A percentile compares a stretch with the other conserved stretches of the same genome.
These are phyloP conservation scores for Pistacia integerrima DNA, from an alignment of 345 rosid genomes.

Conservation along the genomic window DNA sequence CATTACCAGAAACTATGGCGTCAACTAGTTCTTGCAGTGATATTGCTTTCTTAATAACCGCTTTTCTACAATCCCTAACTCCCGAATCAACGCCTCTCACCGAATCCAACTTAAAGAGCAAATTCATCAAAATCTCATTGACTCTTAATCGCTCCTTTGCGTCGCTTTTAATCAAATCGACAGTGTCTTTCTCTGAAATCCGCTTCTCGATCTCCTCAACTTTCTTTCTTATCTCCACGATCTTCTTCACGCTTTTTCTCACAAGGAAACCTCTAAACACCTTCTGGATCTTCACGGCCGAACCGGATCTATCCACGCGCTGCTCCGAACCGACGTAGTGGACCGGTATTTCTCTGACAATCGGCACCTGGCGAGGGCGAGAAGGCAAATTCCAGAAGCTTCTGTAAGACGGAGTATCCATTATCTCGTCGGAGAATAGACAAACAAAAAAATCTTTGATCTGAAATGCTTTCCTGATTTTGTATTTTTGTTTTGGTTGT, in stretches of 20 bases:
- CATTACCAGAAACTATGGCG: constrained; percentile 28
- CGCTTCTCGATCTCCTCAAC: constrained; percentile 49
- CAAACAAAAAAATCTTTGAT: neutral
- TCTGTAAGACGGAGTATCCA: constrained; percentile 40
- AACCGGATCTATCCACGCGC: constrained; percentile 18
- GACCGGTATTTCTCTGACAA: constrained; percentile 55
- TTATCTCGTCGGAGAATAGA: neutral
- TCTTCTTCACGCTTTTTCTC: constrained; percentile 53
- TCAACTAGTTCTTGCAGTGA: constrained; percentile 60
- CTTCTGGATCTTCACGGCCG: constrained; percentile 61
- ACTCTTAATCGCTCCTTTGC: constrained; percentile 46
- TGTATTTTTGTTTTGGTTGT: neutral
- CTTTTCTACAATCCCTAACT: constrained; percentile 56
- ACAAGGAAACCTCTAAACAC: constrained; percentile 55
- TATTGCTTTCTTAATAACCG: constrained; percentile 53
- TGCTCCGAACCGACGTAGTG: constrained; percentile 40
- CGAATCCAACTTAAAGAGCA: constrained; percentile 57
- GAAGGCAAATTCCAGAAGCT: constrained; percentile 26
- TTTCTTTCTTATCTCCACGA: constrained; percentile 36
- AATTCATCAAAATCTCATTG: constrained; percentile 58
- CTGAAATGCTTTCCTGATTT: neutral
- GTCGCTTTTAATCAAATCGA: constrained; percentile 40
- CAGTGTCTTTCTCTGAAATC: constrained; percentile 31
- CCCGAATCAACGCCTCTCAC: constrained; percentile 56
- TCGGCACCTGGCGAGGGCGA: constrained; percentile 21